These are phyloP conservation scores for Schizonepeta tenuifolia DNA, from an alignment of 257 asterid genomes.

Conservation along the genomic window DNA sequence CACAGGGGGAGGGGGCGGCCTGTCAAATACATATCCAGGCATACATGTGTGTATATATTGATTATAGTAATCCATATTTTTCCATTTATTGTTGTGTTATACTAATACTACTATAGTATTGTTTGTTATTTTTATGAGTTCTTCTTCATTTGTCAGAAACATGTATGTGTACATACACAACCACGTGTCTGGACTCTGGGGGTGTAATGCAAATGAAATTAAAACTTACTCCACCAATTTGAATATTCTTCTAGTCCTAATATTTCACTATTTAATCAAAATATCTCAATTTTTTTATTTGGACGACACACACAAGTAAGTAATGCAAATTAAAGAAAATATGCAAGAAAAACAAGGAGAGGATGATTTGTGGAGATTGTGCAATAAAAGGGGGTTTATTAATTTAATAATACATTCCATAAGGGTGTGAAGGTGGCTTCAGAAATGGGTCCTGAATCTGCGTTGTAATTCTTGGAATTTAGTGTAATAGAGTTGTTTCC, in stretches of 20 bases:
- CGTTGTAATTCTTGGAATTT: conserved; percentile 44
- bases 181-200: not conserved
- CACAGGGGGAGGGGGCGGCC: too few species aligned
- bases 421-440: conserved; percentile 16
- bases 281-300: not conserved
- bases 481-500: conserved; percentile 28
- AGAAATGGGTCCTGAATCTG: conserved; percentile 38
- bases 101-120: too few species aligned
- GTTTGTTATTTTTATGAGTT: not conserved
- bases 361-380: conserved; percentile 7
- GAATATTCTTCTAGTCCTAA: not conserved
- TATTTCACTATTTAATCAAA: too few species aligned
- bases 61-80: not conserved
- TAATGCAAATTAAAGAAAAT: not conserved
- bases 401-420: not conserved
- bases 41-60: not conserved
- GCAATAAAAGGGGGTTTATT: not conserved
- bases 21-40: not conserved
- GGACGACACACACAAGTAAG: not conserved
- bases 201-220: not conserved
- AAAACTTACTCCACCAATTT: not conserved
- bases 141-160: not conserved
- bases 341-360: not conserved
- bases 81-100: too few species aligned
- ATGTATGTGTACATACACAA: not conserved